Percentiles rank a stretch among this genome's conserved stretches.
These are phyloP conservation scores for Fusarium fujikuroi DNA, from an alignment of 2,329 filamentous ascomycete species.

Conservation along the genomic window DNA sequence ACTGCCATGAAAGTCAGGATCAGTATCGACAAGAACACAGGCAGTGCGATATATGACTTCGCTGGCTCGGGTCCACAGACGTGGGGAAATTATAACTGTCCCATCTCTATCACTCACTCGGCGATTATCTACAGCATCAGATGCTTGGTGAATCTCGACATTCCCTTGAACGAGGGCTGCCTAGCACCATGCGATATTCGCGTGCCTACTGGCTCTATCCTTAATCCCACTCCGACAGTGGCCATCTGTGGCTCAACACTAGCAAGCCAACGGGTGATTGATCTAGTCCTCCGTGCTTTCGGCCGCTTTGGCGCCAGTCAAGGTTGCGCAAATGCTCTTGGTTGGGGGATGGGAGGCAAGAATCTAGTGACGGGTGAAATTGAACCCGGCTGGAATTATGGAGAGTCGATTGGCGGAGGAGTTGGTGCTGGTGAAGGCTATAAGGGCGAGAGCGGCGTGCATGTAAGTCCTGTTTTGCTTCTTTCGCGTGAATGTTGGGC, in stretches of 20 bases:
- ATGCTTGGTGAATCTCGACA: slow-evolving; percentile 49
- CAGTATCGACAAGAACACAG: slow-evolving; percentile 45
- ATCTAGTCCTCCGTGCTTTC: slow-evolving; percentile 49
- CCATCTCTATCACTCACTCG: slow-evolving; percentile 51
- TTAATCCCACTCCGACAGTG: slow-evolving; percentile 48
- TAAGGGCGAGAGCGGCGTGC: slow-evolving; percentile 79
- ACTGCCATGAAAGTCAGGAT: slow-evolving; percentile 49
- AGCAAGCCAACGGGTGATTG: slow-evolving; percentile 49
- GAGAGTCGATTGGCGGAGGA: slow-evolving; percentile 85
- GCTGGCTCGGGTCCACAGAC: slow-evolving; percentile 49
- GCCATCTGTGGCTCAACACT: slow-evolving; percentile 70
- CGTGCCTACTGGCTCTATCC: slow-evolving; percentile 48
- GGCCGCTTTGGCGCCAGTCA: slow-evolving; percentile 40
- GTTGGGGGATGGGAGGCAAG: slow-evolving; percentile 50
- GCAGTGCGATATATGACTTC: slow-evolving; percentile 52
- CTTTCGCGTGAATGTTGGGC: too few species aligned
- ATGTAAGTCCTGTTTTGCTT: slow-evolving; percentile 58
- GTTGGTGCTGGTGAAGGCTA: slow-evolving; percentile 77
- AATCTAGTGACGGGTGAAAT: slow-evolving; percentile 31
- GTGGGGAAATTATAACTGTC: slow-evolving; percentile 51
- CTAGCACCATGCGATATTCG: slow-evolving; percentile 49
- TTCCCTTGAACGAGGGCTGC: slow-evolving; percentile 55
- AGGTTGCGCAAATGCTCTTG: slow-evolving; percentile 49
- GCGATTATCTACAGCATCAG: slow-evolving; percentile 54
- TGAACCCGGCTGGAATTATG: slow-evolving; percentile 81